Base-by-base conservation (phyloP, 2,329 filamentous ascomycete genomes). In the Lecanicillium sp. region DNA sequence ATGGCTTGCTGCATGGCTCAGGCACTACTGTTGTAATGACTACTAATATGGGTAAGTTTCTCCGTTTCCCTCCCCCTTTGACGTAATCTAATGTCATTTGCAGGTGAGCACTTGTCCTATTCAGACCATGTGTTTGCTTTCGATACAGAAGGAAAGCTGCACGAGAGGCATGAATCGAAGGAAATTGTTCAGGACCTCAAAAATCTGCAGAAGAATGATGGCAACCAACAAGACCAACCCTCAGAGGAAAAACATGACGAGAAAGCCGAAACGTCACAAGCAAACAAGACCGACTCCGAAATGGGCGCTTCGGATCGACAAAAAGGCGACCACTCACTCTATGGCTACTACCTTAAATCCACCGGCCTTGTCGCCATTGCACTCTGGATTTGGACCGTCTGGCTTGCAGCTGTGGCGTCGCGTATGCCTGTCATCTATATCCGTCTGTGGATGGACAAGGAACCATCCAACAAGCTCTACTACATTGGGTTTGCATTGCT, bases 11-110 rank as follows among this genome's bases (percentile, higher is more conserved):
- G 27, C 40, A 19, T 9, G 41, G 37, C 19, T 29, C 19, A 2
- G 37, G 32, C 4, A 36, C 43, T 8, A 48, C 47, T 15, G 33
- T 37, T 16, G 16, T 40, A 1, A 38, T 50, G 38, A 29, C 38
- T 11, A 35, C 38, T 3, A 40, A 33, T 33, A 40, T 35, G 25
- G 29, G 37, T 39, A 33, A 35, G 33, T 14, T 13, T 6, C 9
- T 20, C 12, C 12, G 13, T 28, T 9, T n/a, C 20, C 5, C 12
- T 3, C 9, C 16, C 27, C 5, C n/a, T 22, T 9, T 13, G 12
- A 4, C 30, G 28, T 18, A 15, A 20, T 6, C 19, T 18, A 27
- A 12, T 11, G 5, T 9, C 5, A 8, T 14, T 16, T 4, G 3
- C 9, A 39, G 37, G 16, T 4, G 22, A 27, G 16, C 38, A 40